These are phyloP conservation scores for Cercospora beticola DNA, from an alignment of 2,329 filamentous ascomycete species.

Conservation along the genomic window DNA sequence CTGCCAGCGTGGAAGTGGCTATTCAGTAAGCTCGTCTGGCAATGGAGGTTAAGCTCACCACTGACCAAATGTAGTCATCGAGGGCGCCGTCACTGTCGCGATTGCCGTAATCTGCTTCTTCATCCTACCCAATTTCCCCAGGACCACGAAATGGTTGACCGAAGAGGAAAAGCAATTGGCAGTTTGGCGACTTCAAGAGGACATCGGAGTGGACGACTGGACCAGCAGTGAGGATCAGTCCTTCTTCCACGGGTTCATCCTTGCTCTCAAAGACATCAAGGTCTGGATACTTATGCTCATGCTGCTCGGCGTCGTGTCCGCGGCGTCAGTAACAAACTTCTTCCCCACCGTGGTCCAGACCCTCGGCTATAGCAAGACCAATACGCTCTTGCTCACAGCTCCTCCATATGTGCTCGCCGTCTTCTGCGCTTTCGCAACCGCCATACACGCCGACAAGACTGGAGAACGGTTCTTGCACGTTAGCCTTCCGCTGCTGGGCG, in stretches of 20 bases:
- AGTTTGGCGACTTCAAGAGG: slow-evolving; percentile 36
- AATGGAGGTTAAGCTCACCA: background rate
- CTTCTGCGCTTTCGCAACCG: slow-evolving; percentile 38
- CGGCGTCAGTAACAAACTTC: slow-evolving; percentile 38
- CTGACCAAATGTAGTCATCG: slow-evolving; percentile 33
- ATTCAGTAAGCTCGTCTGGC: slow-evolving; percentile 7
- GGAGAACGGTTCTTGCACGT: slow-evolving; percentile 46
- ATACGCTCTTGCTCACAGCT: slow-evolving; percentile 37
- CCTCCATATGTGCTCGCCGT: slow-evolving; percentile 40
- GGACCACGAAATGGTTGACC: slow-evolving; percentile 35
- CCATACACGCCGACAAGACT: slow-evolving; percentile 42
- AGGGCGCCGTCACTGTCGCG: slow-evolving; percentile 40
- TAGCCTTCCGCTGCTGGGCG: slow-evolving; percentile 33
- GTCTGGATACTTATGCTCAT: slow-evolving; percentile 40
- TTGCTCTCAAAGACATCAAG: slow-evolving; percentile 38
- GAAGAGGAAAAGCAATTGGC: slow-evolving; percentile 37
- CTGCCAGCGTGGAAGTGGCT: slow-evolving; percentile 39
- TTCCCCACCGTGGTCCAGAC: slow-evolving; percentile 36
- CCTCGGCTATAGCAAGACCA: slow-evolving; percentile 38
- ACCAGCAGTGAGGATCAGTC: slow-evolving; percentile 32
- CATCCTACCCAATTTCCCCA: slow-evolving; percentile 42
- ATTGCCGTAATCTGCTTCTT: slow-evolving; percentile 38
- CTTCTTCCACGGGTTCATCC: slow-evolving; percentile 37
- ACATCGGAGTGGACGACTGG: slow-evolving; percentile 38
- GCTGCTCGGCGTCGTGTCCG: slow-evolving; percentile 40